A percentile compares a stretch with the other conserved stretches of the same genome.
phyloP scores from a whole-genome alignment of 495 filamentous ascomycete species.

The Xylaria curta region DNA sequence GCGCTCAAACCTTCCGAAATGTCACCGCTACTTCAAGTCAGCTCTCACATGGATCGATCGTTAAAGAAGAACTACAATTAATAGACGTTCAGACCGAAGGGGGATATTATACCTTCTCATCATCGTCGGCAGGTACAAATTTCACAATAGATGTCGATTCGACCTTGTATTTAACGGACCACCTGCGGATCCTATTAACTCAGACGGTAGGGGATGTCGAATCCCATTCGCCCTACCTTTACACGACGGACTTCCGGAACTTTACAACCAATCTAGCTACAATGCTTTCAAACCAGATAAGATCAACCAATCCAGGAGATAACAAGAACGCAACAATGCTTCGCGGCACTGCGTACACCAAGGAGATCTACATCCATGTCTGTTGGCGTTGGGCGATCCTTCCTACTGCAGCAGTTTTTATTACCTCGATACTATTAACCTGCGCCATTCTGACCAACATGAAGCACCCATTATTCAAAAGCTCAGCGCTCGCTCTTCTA shows the following conservation, averaged over 20 bases:
- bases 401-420: not conserved
- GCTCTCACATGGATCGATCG: constrained; percentile 1
- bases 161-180: not conserved
- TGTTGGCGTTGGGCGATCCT: constrained; percentile 13
- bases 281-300: constrained; percentile 10
- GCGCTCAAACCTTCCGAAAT: constrained; percentile 14
- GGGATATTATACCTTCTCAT: not conserved
- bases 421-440: not conserved
- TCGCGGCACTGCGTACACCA: constrained; percentile 6
- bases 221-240: constrained; percentile 9
- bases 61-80: not conserved
- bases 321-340: constrained; percentile 6
- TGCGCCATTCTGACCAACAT: not conserved
- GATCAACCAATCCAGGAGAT: constrained; percentile 6
- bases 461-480: constrained; percentile 2
- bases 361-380: constrained; percentile 15
- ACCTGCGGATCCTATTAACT: not conserved
- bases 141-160: constrained; percentile 1
- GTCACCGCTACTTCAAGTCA: constrained; percentile 18
- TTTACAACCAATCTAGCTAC: constrained; percentile 11
- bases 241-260: constrained; percentile 13
- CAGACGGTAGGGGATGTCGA: not conserved
- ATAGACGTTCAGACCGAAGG: not conserved
- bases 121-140: not conserved
- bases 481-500: constrained; percentile 7